Conservation (phyloP, 768 basidiomycete species). For the Trametes maxima region DNA sequence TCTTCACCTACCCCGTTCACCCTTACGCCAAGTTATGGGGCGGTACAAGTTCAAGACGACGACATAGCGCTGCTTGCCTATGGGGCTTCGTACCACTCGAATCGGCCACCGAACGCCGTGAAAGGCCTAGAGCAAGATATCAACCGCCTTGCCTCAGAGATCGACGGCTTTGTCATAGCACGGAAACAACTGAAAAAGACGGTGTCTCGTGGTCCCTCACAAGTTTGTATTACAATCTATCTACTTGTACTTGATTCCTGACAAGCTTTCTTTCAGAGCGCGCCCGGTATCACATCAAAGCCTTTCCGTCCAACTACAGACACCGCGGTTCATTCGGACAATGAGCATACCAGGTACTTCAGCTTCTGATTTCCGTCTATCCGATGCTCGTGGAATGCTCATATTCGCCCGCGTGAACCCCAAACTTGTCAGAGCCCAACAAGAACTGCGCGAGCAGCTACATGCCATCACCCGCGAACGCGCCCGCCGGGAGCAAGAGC, state of each 20-base stretch:
- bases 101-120: not conserved
- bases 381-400: not conserved
- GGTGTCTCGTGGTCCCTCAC: not conserved
- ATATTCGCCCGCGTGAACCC: not conserved
- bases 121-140: conserved; percentile 6
- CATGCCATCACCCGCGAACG: not conserved
- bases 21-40: not conserved
- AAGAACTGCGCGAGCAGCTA: conserved; percentile 7
- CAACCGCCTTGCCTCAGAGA: conserved; percentile 2
- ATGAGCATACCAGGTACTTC: conserved; percentile 11
- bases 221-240: not conserved
- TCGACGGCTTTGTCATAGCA: conserved; percentile 8
- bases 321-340: not conserved
- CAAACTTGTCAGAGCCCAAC: conserved; percentile 8
- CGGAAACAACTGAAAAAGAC: conserved; percentile 9
- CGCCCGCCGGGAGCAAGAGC: conserved; percentile 4
- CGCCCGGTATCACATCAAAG: too few relatives aligned
- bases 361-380: not conserved
- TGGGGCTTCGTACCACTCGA: too few relatives aligned
- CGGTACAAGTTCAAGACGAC: not conserved
- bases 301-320: too few relatives aligned
- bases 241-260: not conserved
- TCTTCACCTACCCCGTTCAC: conserved; percentile 13
- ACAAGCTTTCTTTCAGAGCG: not conserved
- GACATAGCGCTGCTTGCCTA: not conserved